Evolutionary conservation across 176 grass and related monocot species (phyloP).

Genomic region (Saccharum officinarum): DNA sequence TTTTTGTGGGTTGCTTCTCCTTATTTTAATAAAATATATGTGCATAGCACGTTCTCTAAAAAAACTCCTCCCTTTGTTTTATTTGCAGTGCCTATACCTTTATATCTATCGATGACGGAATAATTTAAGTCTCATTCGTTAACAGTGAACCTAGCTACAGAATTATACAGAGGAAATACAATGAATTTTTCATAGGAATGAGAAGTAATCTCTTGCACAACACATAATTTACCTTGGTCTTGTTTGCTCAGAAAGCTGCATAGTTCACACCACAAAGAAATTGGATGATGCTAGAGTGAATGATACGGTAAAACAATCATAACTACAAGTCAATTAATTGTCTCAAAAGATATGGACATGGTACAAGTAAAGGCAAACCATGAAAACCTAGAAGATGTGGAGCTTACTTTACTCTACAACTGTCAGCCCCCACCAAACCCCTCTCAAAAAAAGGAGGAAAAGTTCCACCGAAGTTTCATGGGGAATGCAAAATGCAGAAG

Average conservation of each 20-base stretch:
- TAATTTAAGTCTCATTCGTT: not conserved
- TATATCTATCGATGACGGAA: not conserved
- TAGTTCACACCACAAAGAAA: not conserved
- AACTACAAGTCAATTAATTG: not conserved
- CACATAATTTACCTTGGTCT: not conserved
- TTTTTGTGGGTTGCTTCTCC: not conserved
- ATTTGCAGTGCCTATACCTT: not conserved
- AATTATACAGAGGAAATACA: not conserved
- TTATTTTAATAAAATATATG: too few species aligned
- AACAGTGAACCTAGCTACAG: not conserved
- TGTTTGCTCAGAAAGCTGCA: not conserved
- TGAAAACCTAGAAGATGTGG: not conserved
- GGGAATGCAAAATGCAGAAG: too few species aligned
- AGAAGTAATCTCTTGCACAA: not conserved
- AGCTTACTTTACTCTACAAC: not conserved
- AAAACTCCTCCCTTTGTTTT: not conserved
- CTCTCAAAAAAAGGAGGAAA: not conserved
- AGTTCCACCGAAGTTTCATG: not conserved
- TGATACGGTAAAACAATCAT: not conserved
- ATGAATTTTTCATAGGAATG: not conserved
- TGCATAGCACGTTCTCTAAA: too few species aligned
- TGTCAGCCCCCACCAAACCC: not conserved
- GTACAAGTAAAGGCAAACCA: not conserved
- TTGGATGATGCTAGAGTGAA: not conserved
- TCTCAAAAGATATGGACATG: not conserved